Percentiles rank a stretch among this genome's conserved stretches.
Evolutionary conservation across 345 rosid species (phyloP).

Genomic region (Passiflora organensis): DNA sequence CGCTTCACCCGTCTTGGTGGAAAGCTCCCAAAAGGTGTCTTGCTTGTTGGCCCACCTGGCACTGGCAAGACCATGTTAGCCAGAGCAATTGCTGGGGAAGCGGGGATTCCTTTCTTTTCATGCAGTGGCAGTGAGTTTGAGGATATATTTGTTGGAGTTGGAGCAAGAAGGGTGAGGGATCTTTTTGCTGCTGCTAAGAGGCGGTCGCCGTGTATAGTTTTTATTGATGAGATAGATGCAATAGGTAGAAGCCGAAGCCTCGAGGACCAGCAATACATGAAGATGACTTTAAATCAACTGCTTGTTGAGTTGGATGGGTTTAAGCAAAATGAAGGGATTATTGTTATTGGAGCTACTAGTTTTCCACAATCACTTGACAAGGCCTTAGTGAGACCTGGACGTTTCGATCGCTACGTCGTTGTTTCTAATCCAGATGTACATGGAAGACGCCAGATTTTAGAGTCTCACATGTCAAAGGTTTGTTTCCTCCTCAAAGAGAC

Average conservation of each 20-base stretch:
- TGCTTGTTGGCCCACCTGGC: conserved; percentile 97
- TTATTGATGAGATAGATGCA: conserved; percentile 97
- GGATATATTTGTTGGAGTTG: conserved; percentile 99
- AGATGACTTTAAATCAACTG: conserved; percentile 93
- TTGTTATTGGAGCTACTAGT: conserved; percentile 93
- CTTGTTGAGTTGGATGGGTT: conserved; percentile 97
- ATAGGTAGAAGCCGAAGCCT: conserved; percentile 96
- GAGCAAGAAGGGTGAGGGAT: conserved; percentile 96
- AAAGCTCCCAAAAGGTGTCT: conserved; percentile 96
- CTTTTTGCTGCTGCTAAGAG: conserved; percentile 99
- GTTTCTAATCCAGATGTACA: conserved; percentile 97
- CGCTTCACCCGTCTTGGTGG: conserved; percentile 97
- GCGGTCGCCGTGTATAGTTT: conserved; percentile 89
- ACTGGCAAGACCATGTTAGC: conserved; percentile 99
- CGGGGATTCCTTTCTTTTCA: conserved; percentile 96
- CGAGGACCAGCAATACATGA: conserved; percentile 90
- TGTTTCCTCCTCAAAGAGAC: conserved; percentile 12
- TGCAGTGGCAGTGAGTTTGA: conserved; percentile 99
- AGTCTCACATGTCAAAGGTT: conserved; percentile 98
- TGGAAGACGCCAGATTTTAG: conserved; percentile 94
- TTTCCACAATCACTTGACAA: conserved; percentile 91
- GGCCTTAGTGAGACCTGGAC: conserved; percentile 94
- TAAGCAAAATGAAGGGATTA: conserved; percentile 95
- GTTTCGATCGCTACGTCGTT: conserved; percentile 87
- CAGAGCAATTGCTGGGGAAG: conserved; percentile 98